Percentiles rank a stretch among this genome's conserved stretches.
These are phyloP conservation scores for Aspergillaceae sp. DNA, from an alignment of 2,329 filamentous ascomycete species.

Conservation along the genomic window DNA sequence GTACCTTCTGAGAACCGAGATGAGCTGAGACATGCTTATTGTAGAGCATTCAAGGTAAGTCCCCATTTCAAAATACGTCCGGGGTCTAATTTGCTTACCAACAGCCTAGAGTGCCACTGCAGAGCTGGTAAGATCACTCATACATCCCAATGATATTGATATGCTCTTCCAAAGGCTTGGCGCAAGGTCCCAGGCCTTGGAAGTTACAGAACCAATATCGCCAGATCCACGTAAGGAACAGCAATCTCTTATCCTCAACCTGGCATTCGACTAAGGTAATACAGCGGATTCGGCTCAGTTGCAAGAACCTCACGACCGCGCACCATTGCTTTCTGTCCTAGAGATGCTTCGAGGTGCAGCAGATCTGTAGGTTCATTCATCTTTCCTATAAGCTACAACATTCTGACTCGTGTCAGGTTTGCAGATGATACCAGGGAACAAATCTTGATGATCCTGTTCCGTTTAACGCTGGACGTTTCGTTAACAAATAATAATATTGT, in stretches of 20 bases:
- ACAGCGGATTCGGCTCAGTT: conserved; percentile 10
- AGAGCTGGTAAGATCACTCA: conserved; percentile 24
- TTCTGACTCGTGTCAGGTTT: conserved; percentile 16
- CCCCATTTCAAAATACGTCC: conserved; percentile 17
- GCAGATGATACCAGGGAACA: conserved; percentile 23
- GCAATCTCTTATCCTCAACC: too few relatives aligned
- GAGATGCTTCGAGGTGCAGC: conserved; percentile 24
- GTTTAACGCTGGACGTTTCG: conserved; percentile 29
- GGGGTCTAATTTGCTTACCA: neutral
- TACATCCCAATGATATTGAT: conserved; percentile 35
- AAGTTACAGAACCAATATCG: conserved; percentile 14
- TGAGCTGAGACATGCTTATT: conserved; percentile 53
- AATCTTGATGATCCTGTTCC: conserved; percentile 26
- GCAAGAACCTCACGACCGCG: conserved; percentile 8
- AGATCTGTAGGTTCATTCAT: conserved; percentile 18
- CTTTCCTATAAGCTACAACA: too few relatives aligned
- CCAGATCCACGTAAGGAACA: conserved; percentile 20
- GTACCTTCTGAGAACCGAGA: conserved; percentile 48
- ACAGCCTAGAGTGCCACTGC: conserved; percentile 15
- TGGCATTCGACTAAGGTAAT: neutral
- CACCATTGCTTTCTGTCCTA: conserved; percentile 25
- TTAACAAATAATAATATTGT: conserved; percentile 21
- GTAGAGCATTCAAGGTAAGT: conserved; percentile 43
- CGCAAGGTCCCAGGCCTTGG: conserved; percentile 4
- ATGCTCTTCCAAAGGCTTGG: conserved; percentile 49